These are phyloP conservation scores for Cladorrhinum samala DNA, from an alignment of 495 filamentous ascomycete genomes.

Conservation along the genomic window DNA sequence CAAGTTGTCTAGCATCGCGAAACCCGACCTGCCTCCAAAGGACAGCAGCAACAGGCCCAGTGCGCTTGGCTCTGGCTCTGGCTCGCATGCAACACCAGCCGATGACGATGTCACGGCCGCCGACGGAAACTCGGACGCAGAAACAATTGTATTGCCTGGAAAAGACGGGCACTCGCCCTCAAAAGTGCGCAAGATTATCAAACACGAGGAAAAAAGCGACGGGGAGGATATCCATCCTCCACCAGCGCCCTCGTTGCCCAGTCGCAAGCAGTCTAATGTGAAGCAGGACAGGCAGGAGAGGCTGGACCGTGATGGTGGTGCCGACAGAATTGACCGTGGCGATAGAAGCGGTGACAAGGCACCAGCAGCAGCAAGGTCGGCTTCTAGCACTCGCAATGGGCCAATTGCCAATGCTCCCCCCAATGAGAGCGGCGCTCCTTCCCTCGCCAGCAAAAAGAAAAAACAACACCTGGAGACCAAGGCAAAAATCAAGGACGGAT, in stretches of 20 bases:
- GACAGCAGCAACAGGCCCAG: slow-evolving; percentile 17
- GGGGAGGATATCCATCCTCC: slow-evolving; percentile 33
- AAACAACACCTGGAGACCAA: slow-evolving; percentile 32
- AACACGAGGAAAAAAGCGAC: slow-evolving; percentile 61
- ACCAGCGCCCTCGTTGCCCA: slow-evolving; percentile 16
- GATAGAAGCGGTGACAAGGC: slow-evolving; percentile 4
- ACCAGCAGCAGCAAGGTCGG: slow-evolving; percentile 7
- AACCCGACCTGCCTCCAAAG: slow-evolving; percentile 20
- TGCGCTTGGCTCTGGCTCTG: slow-evolving; percentile 14
- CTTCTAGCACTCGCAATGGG: slow-evolving; percentile 13
- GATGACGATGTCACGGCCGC: slow-evolving; percentile 35
- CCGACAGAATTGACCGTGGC: slow-evolving; percentile 21
- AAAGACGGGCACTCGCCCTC: slow-evolving; percentile 64
- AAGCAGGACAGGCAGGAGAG: slow-evolving; percentile 13
- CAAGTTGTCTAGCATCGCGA: slow-evolving; percentile 21
- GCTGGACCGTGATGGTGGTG: slow-evolving; percentile 22
- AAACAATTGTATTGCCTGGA: slow-evolving; percentile 71
- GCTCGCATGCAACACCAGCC: slow-evolving; percentile 12
- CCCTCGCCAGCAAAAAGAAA: slow-evolving; percentile 43
- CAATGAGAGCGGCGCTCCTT: slow-evolving; percentile 8
- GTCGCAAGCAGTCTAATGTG: slow-evolving; percentile 32
- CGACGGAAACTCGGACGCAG: slow-evolving; percentile 69
- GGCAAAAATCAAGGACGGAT: slow-evolving; percentile 40
- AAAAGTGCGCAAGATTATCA: slow-evolving; percentile 62
- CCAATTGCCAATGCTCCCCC: slow-evolving; percentile 1